A percentile compares a stretch with the other conserved stretches of the same genome.
Conservation (phyloP, 257 asterid genomes). For the Solanum paucissectum region DNA sequence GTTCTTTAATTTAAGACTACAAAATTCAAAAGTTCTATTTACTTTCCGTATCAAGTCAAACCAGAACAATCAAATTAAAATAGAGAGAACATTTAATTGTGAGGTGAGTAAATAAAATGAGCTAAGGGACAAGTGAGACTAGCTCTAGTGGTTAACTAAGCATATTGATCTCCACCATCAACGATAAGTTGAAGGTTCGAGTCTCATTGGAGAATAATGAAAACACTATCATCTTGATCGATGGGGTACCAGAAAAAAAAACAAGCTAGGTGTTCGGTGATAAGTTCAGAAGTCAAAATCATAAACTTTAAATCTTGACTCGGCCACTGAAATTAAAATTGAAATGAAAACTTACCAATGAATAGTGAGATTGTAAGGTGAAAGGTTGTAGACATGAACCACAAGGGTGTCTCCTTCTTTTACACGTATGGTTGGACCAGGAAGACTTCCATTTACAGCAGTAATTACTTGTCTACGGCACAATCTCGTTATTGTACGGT, state of each 20-base stretch:
- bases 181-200: not conserved
- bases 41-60: not conserved
- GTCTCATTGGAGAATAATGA: not conserved
- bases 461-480: conserved; percentile 8
- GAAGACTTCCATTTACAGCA: conserved; percentile 11
- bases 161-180: not conserved
- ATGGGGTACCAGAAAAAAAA: not conserved
- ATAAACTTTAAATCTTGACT: not conserved
- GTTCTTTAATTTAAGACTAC: not conserved
- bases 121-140: not conserved
- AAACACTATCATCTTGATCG: not conserved
- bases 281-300: not conserved
- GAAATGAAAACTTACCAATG: conserved; percentile 3
- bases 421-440: conserved; percentile 7
- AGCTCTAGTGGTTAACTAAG: not conserved
- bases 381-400: conserved; percentile 4
- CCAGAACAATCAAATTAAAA: not conserved
- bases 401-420: conserved; percentile 7
- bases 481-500: not conserved
- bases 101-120: not conserved
- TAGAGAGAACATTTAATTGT: not conserved
- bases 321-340: not conserved
- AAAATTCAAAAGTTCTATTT: not conserved
- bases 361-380: conserved; percentile 8
- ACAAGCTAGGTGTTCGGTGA: not conserved